Evolutionary conservation across 768 basidiomycete species (phyloP).

Genomic region (Lactarius hatsudake): DNA sequence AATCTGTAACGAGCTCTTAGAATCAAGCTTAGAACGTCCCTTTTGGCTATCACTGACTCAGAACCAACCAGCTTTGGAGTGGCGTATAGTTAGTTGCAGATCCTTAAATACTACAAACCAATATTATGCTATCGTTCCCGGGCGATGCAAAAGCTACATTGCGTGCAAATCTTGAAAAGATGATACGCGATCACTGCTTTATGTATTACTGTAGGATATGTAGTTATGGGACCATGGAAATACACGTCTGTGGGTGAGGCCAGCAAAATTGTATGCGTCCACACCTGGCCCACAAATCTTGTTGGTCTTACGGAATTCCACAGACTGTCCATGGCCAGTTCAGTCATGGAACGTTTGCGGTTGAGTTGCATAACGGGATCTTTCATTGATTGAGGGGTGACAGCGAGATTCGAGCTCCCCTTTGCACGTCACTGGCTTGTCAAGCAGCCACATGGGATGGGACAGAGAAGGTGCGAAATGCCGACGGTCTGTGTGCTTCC

Average conservation of each 20-base stretch:
- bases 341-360: too few species aligned
- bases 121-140: not conserved
- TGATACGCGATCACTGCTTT: not conserved
- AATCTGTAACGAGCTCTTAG: constrained; percentile 6
- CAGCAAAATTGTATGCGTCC: not conserved
- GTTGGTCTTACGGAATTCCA: too few species aligned
- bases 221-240: not conserved
- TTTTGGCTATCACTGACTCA: not conserved
- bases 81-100: not conserved
- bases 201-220: not conserved
- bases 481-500: not conserved
- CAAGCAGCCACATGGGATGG: too few species aligned
- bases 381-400: too few species aligned
- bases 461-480: not conserved
- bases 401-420: too few species aligned
- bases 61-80: not conserved
- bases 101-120: not conserved
- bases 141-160: not conserved
- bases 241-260: not conserved
- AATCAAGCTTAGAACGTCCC: not conserved
- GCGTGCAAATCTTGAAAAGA: not conserved
- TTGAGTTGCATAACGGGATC: too few species aligned
- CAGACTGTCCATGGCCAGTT: too few species aligned
- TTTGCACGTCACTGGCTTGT: too few species aligned
- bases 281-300: too few species aligned